These are phyloP conservation scores for Sistotremastrum suecicum DNA, from an alignment of 768 basidiomycete genomes.

Conservation along the genomic window DNA sequence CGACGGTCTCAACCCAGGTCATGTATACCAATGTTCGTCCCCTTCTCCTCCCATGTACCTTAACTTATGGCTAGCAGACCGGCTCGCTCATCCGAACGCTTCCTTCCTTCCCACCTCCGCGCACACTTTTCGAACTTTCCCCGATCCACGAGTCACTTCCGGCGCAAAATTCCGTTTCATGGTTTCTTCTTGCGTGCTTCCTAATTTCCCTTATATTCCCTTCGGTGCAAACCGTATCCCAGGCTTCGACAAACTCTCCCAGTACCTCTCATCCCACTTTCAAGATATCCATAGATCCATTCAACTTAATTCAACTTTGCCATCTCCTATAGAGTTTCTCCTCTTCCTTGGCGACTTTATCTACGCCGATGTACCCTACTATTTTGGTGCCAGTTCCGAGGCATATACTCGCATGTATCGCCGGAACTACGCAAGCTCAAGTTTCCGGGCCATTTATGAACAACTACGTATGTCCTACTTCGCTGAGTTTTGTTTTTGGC, in stretches of 20 bases:
- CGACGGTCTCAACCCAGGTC: slow-evolving; percentile 50
- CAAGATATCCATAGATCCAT: background rate
- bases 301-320: slow-evolving; percentile 1
- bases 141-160: slow-evolving; percentile 44
- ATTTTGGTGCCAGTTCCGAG: slow-evolving; percentile 41
- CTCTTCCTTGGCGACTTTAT: slow-evolving; percentile 65
- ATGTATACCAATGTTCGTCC: slow-evolving; percentile 52
- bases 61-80: slow-evolving; percentile 22
- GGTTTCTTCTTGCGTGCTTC: slow-evolving; percentile 49
- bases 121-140: slow-evolving; percentile 57
- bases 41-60: slow-evolving; percentile 1
- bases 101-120: slow-evolving; percentile 35
- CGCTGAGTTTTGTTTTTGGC: background rate
- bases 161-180: slow-evolving; percentile 55
- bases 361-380: slow-evolving; percentile 57
- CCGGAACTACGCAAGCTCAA: slow-evolving; percentile 47
- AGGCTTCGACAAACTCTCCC: slow-evolving; percentile 51
- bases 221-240: slow-evolving; percentile 36
- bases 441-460: slow-evolving; percentile 56
- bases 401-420: slow-evolving; percentile 54
- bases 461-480: slow-evolving; percentile 38
- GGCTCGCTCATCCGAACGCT: slow-evolving; percentile 24
- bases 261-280: slow-evolving; percentile 28
- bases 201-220: slow-evolving; percentile 63
- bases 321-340: slow-evolving; percentile 37